Evolutionary conservation across 2,329 filamentous ascomycete species (phyloP), one percentile per base, ranked within the genome.

Genomic region (Microsporum ferrugineum): DNA sequence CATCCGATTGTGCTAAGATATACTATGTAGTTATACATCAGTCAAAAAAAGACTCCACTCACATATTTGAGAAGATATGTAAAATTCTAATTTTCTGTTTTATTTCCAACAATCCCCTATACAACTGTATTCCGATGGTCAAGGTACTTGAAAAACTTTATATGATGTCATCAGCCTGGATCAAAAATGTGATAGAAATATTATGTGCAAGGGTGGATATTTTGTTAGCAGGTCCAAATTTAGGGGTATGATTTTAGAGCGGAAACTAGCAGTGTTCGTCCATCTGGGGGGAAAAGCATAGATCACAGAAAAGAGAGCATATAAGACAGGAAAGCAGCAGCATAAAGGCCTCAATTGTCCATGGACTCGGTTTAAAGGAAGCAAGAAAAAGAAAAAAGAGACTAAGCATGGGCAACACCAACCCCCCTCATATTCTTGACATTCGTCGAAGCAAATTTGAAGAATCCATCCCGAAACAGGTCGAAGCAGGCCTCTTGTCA

Each of bases 371-470:
- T 23, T 23, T 23, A 10, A 38, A 36, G 31, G 12, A 36, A n/a
- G 36, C 2, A 36, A 36, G 5, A n/a, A 36, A 4, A 23, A 34
- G 51, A 31, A 3, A 27, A 6, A 0, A 33, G 5, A 55, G 10
- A 29, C 45, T 3, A 23, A 36, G 2, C 14, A 55, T 55, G 51
- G 31, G 27, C 31, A 55, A 17, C 51, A 36, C 33, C 6, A 31
- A 36, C 8, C n/a, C 29, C 14, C 51, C 51, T 3, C 51, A 55
- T 1, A 55, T 55, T n/a, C 14, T 55, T 17, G 51, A 55, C 51
- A 36, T 55, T 14, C 51, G 51, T 34, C 51, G 33, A 36, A 55
- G 51, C 51, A 55, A 55, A 36, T 55, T 55, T 5, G 51, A 55
- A 38, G 51, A 55, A 17, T 55, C 51, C 8, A 55, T 55, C 29